These are phyloP conservation scores for Acanthochlamys bracteata DNA, from an alignment of 106 monocot genomes.

Conservation along the genomic window DNA sequence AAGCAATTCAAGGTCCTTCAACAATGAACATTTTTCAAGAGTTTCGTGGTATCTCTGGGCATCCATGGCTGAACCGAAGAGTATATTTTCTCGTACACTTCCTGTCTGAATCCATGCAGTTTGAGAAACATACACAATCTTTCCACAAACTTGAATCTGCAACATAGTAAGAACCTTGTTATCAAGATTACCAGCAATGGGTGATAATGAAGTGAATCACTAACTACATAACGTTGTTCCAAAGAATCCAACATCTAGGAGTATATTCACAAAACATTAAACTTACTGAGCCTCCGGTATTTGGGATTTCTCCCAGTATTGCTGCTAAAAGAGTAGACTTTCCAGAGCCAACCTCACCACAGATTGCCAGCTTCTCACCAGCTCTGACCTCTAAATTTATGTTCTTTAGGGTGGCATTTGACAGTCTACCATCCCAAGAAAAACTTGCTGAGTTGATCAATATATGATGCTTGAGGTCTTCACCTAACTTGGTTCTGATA, in stretches of 20 bases:
- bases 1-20: conserved; percentile 78
- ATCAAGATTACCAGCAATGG: neutral
- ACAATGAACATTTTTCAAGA: conserved; percentile 72
- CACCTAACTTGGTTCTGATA: conserved; percentile 14
- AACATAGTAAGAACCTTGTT: neutral
- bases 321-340: conserved; percentile 81
- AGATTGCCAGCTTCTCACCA: conserved; percentile 82
- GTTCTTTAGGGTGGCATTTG: conserved; percentile 35
- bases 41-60: conserved; percentile 62
- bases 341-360: conserved; percentile 92
- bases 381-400: conserved; percentile 38
- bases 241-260: no score
- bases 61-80: conserved; percentile 76
- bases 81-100: conserved; percentile 66
- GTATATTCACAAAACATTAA: neutral
- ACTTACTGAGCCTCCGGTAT: conserved; percentile 51
- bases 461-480: conserved; percentile 14
- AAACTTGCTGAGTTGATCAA: conserved; percentile 38
- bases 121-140: conserved; percentile 91
- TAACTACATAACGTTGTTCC: no score
- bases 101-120: conserved; percentile 95
- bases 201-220: neutral
- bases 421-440: conserved; percentile 53
- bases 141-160: conserved; percentile 73
- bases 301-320: conserved; percentile 82